phyloP scores from a whole-genome alignment of 768 basidiomycete species.

The Cystofilobasidium bisporidii region DNA sequence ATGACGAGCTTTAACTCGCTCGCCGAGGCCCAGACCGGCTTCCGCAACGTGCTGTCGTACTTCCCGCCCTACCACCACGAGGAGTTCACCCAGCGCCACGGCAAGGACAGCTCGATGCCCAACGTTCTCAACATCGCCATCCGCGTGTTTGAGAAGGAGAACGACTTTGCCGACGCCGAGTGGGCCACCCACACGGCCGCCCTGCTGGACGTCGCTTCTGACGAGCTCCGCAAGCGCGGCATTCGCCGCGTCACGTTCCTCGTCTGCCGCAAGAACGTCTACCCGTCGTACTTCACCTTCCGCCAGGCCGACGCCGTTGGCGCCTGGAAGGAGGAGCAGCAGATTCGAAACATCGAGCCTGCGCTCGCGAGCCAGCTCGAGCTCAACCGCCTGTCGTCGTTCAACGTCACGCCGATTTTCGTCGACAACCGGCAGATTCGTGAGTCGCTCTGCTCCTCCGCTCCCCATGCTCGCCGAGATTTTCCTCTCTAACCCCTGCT shows the following conservation, averaged over 20 bases:
- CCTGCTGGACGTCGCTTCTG: conserved; percentile 60
- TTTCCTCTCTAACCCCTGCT: no score
- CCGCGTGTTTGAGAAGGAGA: conserved; percentile 70
- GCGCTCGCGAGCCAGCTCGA: conserved; percentile 97
- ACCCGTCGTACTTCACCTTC: conserved; percentile 89
- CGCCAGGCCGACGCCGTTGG: conserved; percentile 48
- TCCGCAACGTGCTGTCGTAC: conserved; percentile 28
- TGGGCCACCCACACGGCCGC: conserved; percentile 61
- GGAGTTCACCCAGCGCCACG: conserved; percentile 60
- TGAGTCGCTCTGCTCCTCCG: no score
- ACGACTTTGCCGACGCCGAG: conserved; percentile 64
- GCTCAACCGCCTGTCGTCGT: conserved; percentile 88
- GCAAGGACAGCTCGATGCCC: conserved; percentile 60
- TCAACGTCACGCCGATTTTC: conserved; percentile 90
- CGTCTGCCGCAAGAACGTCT: conserved; percentile 80
- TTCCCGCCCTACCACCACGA: conserved; percentile 22
- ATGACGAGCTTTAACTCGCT: conserved; percentile 83
- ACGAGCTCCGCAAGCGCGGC: conserved; percentile 59
- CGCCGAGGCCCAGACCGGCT: conserved; percentile 29
- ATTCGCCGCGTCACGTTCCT: conserved; percentile 86
- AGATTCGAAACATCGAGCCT: conserved; percentile 96
- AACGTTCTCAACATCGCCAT: conserved; percentile 92
- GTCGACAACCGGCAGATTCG: conserved; percentile 95
- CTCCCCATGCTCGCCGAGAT: no score
- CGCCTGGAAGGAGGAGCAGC: conserved; percentile 83